A percentile compares a stretch with the other conserved stretches of the same genome.
Conservation (phyloP, 2,329 filamentous ascomycete genomes). For the Monosporascus cannonballus region DNA sequence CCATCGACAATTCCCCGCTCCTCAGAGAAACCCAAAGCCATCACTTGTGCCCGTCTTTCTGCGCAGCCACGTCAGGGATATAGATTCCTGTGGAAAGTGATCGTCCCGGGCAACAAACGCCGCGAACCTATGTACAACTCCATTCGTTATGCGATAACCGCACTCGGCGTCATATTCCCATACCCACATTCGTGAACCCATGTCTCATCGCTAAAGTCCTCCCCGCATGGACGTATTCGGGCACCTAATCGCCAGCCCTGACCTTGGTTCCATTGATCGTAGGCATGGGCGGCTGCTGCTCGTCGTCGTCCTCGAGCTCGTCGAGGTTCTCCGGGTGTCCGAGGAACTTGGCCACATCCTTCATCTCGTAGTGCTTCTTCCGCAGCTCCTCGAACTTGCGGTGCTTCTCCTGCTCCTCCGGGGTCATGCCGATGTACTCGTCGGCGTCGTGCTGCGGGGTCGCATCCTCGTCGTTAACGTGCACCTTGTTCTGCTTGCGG, state of each 20-base stretch:
- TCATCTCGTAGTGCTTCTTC: constrained; percentile 99
- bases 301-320: constrained; percentile 47
- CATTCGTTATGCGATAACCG: not conserved
- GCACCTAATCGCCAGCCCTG: constrained; percentile 17
- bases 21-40: too few species aligned
- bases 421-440: constrained; percentile 45
- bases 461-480: constrained; percentile 60
- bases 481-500: constrained; percentile 58
- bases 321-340: constrained; percentile 66
- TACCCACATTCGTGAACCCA: too few species aligned
- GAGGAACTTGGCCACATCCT: constrained; percentile 80
- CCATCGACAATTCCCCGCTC: too few species aligned
- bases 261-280: constrained; percentile 21
- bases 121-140: not conserved
- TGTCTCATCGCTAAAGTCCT: not conserved
- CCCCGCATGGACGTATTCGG: not conserved
- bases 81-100: not conserved
- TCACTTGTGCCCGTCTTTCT: too few species aligned
- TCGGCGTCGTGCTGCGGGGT: constrained; percentile 55
- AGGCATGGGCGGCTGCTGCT: constrained; percentile 32
- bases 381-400: constrained; percentile 82
- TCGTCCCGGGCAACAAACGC: not conserved
- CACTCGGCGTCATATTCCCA: not conserved
- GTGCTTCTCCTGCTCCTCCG: constrained; percentile 86
- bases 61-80: too few species aligned